Evolutionary conservation across 345 rosid species (phyloP), one percentile per base, ranked within the genome.

Genomic region (Murraya koenigii): DNA sequence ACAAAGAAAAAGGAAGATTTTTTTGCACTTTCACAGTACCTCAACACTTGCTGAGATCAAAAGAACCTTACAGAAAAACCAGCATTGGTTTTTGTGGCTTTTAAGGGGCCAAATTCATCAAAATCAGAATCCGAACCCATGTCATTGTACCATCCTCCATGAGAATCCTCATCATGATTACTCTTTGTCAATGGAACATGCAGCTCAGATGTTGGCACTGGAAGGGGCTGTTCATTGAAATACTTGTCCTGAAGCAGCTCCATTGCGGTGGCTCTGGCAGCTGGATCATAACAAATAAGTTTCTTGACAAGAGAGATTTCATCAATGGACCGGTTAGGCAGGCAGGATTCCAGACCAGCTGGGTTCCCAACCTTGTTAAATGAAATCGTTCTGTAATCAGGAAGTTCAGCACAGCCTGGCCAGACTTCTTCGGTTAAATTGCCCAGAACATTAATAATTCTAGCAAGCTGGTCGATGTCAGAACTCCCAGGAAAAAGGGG

Each of bases 401-500:
- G 94, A 80, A 96, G 98, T 44, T 90, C 75, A 19, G 79, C 72
- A 84, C 98, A 94, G 36, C 87, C 92, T 4, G 88, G 84, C 97
- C 97, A 94, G 65, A 88, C 90, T 75, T 89, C 90, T 80, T 92
- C 97, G 2, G 87, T 88, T 73, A 96, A 80, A 78, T 91, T 96
- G 52, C 99, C 98, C 71, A 96, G 70, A 58, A 88, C 89, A 33
- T 58, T 85, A 77, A 93, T 86, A 44, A 96, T 85, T 80, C 89
- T 87, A 71, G 93, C 79, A 33, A 96, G 87, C 82, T 96, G 99
- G 79, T 94, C 98, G 26, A 96, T 94, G 82, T 96, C 97, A 30
- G 98, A 96, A 35, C 77, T 74, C 79, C 98, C 97, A 0, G 97
- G 97, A 63, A 94, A 96, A 70, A 91, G 92, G 39, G 99, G 95